Percentiles rank a stretch among this genome's conserved stretches.
These are phyloP conservation scores for Leccinum subtestaceum DNA, from an alignment of 768 basidiomycete species.

Conservation along the genomic window DNA sequence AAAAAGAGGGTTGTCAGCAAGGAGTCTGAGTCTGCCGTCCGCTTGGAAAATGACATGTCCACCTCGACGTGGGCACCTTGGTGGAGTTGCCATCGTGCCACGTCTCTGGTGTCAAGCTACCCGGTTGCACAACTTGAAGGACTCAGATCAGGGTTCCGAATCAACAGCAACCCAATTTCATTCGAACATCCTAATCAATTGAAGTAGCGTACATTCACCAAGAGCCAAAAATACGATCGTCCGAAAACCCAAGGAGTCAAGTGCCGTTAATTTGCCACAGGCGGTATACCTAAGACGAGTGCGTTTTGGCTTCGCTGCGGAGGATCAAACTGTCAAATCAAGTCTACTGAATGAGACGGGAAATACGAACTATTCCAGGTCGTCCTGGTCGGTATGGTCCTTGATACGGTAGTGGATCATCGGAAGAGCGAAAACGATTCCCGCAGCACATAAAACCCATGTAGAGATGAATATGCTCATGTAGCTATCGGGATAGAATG, in stretches of 20 bases:
- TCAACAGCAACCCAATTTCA: neutral
- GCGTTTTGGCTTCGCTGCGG: conserved; percentile 13
- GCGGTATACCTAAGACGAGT: neutral
- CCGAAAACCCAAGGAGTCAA: neutral
- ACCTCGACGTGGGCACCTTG: neutral
- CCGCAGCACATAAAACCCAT: conserved; percentile 66
- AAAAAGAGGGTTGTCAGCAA: neutral
- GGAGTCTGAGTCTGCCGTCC: neutral
- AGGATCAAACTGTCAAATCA: neutral
- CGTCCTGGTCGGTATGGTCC: conserved; percentile 52
- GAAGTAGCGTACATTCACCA: neutral
- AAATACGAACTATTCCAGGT: conserved; percentile 46
- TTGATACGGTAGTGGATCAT: conserved; percentile 73
- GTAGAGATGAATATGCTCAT: conserved; percentile 74
- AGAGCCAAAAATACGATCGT: neutral
- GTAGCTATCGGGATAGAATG: conserved; percentile 34
- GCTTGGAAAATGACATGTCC: neutral
- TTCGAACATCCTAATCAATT: neutral
- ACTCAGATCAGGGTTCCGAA: neutral
- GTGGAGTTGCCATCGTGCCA: neutral
- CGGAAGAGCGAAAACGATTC: conserved; percentile 64
- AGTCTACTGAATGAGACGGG: neutral
- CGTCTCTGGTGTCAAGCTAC: neutral
- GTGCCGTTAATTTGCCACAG: neutral
- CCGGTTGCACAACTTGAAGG: neutral